A percentile compares a stretch with the other conserved stretches of the same genome.
Conservation (phyloP, 179 eudicot species). For the Amaranthus tricolor region DNA sequence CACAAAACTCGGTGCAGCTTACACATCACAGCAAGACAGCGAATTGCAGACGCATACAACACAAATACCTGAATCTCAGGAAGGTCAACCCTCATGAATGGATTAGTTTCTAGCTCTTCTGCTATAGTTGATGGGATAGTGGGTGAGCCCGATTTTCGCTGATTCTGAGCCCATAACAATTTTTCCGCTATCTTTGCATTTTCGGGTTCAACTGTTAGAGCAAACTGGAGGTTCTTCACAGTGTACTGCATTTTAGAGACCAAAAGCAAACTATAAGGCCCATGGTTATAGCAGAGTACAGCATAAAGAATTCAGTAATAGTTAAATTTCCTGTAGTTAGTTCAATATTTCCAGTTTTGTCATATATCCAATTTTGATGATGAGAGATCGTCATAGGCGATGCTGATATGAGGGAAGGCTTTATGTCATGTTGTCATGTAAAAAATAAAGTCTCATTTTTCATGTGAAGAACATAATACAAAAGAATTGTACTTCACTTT, state of each 20-base stretch:
- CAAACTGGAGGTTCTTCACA: slow-evolving; percentile 90
- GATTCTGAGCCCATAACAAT: slow-evolving; percentile 74
- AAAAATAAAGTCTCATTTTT: too few relatives aligned
- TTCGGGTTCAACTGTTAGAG: slow-evolving; percentile 81
- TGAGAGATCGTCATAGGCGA: too few relatives aligned
- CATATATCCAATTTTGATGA: too few relatives aligned
- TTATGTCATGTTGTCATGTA: too few relatives aligned
- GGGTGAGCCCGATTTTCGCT: slow-evolving; percentile 61
- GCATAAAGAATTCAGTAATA: not conserved
- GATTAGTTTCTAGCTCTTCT: slow-evolving; percentile 84
- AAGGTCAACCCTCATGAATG: slow-evolving; percentile 78
- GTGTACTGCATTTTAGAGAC: slow-evolving; percentile 58
- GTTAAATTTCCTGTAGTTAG: not conserved
- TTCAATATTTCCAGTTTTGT: too few relatives aligned
- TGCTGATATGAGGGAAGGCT: too few relatives aligned
- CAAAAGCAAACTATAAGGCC: slow-evolving; percentile 15
- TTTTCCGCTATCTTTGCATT: slow-evolving; percentile 58
- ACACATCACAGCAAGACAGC: not conserved
- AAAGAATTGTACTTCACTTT: too few relatives aligned
- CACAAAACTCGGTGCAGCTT: not conserved
- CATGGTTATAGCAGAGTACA: not conserved
- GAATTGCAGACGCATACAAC: not conserved
- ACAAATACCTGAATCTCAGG: slow-evolving; percentile 73
- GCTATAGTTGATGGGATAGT: slow-evolving; percentile 87
- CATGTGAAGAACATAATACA: too few relatives aligned